Evolutionary conservation across 352 stramenopile species (phyloP), one percentile per base, ranked within the genome.

Genomic region (Phytophthora ohioensis): DNA sequence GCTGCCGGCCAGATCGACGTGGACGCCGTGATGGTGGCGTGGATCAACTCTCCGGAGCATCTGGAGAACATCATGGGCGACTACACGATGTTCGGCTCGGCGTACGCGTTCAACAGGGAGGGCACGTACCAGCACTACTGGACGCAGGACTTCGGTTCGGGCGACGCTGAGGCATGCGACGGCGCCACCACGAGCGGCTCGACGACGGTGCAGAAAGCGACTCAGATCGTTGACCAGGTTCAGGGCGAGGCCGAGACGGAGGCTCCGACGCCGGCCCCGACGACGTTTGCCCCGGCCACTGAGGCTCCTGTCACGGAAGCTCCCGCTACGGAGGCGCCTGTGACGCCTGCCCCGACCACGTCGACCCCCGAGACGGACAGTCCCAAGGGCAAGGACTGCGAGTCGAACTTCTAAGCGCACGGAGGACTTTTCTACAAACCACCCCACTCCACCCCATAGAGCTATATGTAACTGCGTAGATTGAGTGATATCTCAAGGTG

Each of bases 61-160:
- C 61, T 53, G 15, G 65, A 49, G 32, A 82, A 82, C 65, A 82
- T 82, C 61, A 58, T 82, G 52, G 64, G 75, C 41, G 65, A 81
- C 21, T 78, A 79, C 64, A 84, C 52, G 17, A 78, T 78, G 65
- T 79, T 87, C 56, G 71, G 62, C 45, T 46, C 67, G 9, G 76
- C 67, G 7, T 80, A 84, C 54, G 52, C 69, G 5, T 76, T 68
- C 52, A 81, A 76, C 60, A 32, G 34, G 12, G 9, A 70, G 4
- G 59, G 49, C 42, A 71, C 45, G 45, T 82, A 81, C 69, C 55
- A 75, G 42, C 69, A 84, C 68, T 91, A 82, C 73, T 91, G 82
- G 81, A 89, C 80, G 46, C 81, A 92, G 69, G 59, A 88, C 59
- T 92, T 91, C 48, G 81, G 64, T 21, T 43, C 66, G 10, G 62